Evolutionary conservation across 495 filamentous ascomycete species (phyloP).

Genomic region (Aspergillus sclerotiicarbonarius): DNA sequence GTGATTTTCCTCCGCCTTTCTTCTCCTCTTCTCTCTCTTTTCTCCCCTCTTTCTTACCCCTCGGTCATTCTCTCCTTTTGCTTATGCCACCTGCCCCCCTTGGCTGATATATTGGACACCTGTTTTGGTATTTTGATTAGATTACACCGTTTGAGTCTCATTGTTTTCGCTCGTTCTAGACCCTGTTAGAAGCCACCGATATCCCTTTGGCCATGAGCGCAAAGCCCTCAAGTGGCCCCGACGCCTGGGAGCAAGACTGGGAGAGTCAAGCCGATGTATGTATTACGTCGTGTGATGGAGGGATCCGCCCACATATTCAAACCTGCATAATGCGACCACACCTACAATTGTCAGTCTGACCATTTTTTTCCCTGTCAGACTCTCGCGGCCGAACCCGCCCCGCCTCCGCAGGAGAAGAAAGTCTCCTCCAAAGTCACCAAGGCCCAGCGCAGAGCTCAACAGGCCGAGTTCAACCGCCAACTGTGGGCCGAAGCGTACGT

Average conservation of each 20-base stretch:
- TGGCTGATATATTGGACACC: background rate
- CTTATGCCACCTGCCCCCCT: background rate
- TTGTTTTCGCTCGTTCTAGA: conserved; percentile 3
- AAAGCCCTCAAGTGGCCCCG: conserved; percentile 50
- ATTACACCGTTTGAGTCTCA: background rate
- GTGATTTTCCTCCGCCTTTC: conserved; percentile 7
- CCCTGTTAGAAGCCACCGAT: background rate
- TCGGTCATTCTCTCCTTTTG: conserved; percentile 1
- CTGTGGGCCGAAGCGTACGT: conserved; percentile 87
- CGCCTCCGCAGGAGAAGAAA: conserved; percentile 42
- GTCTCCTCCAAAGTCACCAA: conserved; percentile 59
- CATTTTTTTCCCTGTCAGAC: conserved; percentile 27
- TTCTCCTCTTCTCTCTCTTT: conserved; percentile 3
- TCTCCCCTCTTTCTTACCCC: conserved; percentile 14
- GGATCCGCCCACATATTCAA: background rate
- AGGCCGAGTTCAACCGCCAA: conserved; percentile 76
- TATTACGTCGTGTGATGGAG: background rate
- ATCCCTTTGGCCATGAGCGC: conserved; percentile 47
- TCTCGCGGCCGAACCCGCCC: conserved; percentile 35
- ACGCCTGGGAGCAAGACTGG: conserved; percentile 95
- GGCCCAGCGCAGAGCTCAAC: conserved; percentile 74
- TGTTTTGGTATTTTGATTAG: conserved; percentile 7
- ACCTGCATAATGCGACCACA: background rate
- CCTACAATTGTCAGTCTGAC: conserved; percentile 15
- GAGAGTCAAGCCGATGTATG: conserved; percentile 71